Percentiles rank a stretch among this genome's conserved stretches.
phyloP scores from a whole-genome alignment of 108 stramenopile species.

The Cyclotella atomus region DNA sequence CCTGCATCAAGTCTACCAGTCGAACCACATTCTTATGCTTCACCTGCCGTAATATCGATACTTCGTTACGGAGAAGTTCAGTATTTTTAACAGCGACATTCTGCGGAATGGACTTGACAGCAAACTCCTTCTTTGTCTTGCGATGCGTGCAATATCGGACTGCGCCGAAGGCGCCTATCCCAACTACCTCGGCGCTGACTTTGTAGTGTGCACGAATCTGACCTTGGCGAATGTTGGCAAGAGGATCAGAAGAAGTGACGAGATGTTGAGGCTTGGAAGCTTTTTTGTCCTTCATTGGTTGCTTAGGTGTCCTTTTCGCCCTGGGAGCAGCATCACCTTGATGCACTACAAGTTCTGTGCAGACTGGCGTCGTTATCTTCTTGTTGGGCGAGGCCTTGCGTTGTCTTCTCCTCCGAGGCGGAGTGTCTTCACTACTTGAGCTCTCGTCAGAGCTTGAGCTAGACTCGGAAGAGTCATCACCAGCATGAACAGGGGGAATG shows the following conservation, averaged over 20 bases:
- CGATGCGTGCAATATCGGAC: constrained; percentile 27
- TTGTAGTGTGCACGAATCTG: constrained; percentile 17
- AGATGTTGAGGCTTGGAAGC: not conserved
- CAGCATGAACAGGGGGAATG: not conserved
- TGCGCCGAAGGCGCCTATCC: constrained; percentile 27
- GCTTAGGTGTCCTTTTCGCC: too few species aligned
- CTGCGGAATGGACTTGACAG: constrained; percentile 35
- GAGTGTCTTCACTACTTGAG: too few species aligned
- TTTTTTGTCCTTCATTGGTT: too few species aligned
- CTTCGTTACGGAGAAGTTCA: constrained; percentile 37
- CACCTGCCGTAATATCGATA: constrained; percentile 25
- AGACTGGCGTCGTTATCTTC: not conserved
- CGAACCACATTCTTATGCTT: constrained; percentile 35
- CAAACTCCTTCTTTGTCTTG: constrained; percentile 11
- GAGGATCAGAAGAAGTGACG: not conserved
- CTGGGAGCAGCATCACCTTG: too few species aligned
- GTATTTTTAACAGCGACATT: constrained; percentile 10
- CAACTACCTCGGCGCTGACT: constrained; percentile 13
- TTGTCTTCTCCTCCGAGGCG: not conserved
- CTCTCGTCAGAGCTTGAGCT: not conserved
- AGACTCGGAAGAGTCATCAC: not conserved
- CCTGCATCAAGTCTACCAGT: constrained; percentile 32
- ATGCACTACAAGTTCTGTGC: not conserved
- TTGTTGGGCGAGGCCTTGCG: not conserved
- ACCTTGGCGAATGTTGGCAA: constrained; percentile 15